Percentiles rank a stretch among this genome's conserved stretches.
Evolutionary conservation across 305 asterid species (phyloP).

Genomic region (Fraxinus dipetala): DNA sequence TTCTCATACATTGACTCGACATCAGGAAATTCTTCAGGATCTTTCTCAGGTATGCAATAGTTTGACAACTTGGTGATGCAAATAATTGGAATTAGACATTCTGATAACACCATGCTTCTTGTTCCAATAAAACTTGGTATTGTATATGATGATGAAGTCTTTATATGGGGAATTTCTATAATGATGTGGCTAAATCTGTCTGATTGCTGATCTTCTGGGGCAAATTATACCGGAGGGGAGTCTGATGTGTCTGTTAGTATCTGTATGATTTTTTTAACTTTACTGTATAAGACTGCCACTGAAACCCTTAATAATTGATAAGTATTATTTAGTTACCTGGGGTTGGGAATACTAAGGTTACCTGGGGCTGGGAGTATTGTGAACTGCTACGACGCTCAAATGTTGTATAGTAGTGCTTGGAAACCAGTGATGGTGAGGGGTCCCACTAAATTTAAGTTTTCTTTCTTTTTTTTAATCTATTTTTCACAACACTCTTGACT

Average conservation of each 20-base stretch:
- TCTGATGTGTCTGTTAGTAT: neutral
- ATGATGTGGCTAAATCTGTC: neutral
- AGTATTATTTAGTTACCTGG: neutral
- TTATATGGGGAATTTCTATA: neutral
- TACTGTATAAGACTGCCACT: neutral
- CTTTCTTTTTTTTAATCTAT: too few species aligned
- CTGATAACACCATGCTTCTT: neutral
- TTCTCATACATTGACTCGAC: conserved; percentile 90
- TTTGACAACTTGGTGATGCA: neutral
- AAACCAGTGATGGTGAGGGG: neutral
- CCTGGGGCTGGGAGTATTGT: neutral
- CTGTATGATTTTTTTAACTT: neutral
- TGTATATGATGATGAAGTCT: neutral
- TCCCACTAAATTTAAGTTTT: neutral
- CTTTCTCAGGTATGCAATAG: conserved; percentile 62
- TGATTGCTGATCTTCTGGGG: neutral
- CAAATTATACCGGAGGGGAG: neutral
- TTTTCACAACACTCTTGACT: neutral
- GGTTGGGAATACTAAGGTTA: neutral
- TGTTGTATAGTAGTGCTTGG: neutral
- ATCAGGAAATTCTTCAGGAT: conserved; percentile 92
- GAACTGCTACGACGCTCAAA: neutral
- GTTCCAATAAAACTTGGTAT: neutral
- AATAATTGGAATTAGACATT: conserved; percentile 1
- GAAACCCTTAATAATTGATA: neutral